phyloP scores from a whole-genome alignment of 2,329 filamentous ascomycete species.

The Penicillium fuscoglaucum region DNA sequence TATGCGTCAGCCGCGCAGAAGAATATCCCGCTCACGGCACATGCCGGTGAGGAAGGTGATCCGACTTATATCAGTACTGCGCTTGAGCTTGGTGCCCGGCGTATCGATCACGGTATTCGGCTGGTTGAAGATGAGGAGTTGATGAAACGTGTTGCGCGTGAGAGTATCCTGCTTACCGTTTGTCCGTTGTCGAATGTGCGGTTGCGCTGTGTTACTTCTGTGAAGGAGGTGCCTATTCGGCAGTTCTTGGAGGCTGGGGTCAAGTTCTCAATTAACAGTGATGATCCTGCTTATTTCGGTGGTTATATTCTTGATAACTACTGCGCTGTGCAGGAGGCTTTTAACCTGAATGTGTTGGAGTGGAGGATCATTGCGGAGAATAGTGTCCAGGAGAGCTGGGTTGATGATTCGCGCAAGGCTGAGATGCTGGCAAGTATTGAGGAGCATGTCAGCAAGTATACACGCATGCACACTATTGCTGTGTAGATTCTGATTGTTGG shows the following conservation, averaged over 20 bases:
- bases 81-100: constrained; percentile 62
- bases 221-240: constrained; percentile 62
- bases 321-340: constrained; percentile 72
- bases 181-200: constrained; percentile 74
- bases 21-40: constrained; percentile 66
- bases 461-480: constrained; percentile 12
- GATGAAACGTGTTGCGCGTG: constrained; percentile 57
- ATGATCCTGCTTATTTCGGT: constrained; percentile 75
- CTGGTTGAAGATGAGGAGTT: constrained; percentile 61
- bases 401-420: constrained; percentile 61
- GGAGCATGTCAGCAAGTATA: constrained; percentile 31
- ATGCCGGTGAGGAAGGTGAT: constrained; percentile 75
- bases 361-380: constrained; percentile 65
- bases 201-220: constrained; percentile 55
- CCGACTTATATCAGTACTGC: constrained; percentile 64
- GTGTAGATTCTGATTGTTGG: constrained; percentile 1
- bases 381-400: constrained; percentile 70
- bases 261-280: constrained; percentile 70
- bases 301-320: constrained; percentile 75
- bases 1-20: constrained; percentile 56
- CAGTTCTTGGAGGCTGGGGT: constrained; percentile 64
- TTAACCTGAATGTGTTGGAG: constrained; percentile 61
- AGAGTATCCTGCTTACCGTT: constrained; percentile 64
- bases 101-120: constrained; percentile 75
- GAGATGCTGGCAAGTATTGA: constrained; percentile 51